Base-by-base conservation (phyloP, 2,329 filamentous ascomycete species). In the Amauroascus niger region DNA sequence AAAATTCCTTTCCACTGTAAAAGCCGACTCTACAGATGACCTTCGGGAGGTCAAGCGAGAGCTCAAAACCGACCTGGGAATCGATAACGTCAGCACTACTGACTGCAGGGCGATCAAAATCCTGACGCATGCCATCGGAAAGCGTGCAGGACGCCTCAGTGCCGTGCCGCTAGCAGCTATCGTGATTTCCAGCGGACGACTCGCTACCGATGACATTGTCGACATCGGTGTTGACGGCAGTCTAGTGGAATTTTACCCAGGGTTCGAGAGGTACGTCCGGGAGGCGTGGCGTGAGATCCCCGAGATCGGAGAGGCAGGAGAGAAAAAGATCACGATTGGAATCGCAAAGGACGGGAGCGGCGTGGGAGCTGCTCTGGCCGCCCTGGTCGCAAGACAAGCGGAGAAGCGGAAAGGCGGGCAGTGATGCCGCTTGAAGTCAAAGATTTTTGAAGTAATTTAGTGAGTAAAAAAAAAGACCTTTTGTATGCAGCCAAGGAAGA, bases 331-430 rank as follows among this genome's bases (percentile, higher is more conserved):
- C 60, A 80, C 88, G 54, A 96, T 98, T 64, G 93, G 91, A 20
- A 93, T 97, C 64, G 93, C 93, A 58, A 96, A 95, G 77, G 93
- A 98, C 67, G 93, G 93, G 46, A 93, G 87, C 59, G 93, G 88
- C 58, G 87, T 95, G n/a, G 93, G 93, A 51, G 93, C 93, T 2
- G 93, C 93, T 39, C 74, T 98, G 62, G 97, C 97, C 71, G 93
- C 93, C 49, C 79, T 96, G 49, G 87, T 96, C 26, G 91, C 91
- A 1, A 86, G 86, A 1, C 75, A 78, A 64, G 81, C 49, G 14
- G 51, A 49, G 33, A 48, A 43, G 44, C 14, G 51, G 24, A 48
- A 53, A 22, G 13, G 24, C 13, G 33, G 24, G 8, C 24, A 40
- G 35, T 53, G 35, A 45, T 22, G 18, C 20, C 35, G 26, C 5